Evolutionary conservation across 1,284 basidiomycete species (phyloP).

Genomic region (Rhodotorula sp.): DNA sequence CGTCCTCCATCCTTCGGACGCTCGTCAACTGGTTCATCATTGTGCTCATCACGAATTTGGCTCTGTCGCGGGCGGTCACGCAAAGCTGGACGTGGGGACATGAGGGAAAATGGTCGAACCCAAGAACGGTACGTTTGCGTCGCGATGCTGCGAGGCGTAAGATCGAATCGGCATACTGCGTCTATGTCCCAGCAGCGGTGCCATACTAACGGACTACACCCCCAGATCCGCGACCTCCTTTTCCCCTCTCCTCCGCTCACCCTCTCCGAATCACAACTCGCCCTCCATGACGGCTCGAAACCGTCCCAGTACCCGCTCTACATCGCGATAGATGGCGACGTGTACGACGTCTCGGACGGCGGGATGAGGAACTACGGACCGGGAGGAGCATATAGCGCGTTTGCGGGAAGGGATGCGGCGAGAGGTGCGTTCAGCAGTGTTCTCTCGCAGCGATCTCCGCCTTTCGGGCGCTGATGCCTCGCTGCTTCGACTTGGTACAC

Average conservation of each 20-base stretch:
- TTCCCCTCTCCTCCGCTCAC: constrained; percentile 4
- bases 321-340: constrained; percentile 69
- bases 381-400: constrained; percentile 78
- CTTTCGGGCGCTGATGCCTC: background rate
- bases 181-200: background rate
- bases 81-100: constrained; percentile 77
- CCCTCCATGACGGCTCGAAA: constrained; percentile 70
- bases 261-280: constrained; percentile 66
- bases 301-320: constrained; percentile 70
- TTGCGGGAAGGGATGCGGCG: constrained; percentile 84
- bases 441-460: background rate
- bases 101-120: constrained; percentile 50
- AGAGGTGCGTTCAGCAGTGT: constrained; percentile 48
- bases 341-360: constrained; percentile 81
- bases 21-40: constrained; percentile 19
- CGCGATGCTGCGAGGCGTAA: background rate
- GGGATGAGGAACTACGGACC: constrained; percentile 55
- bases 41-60: constrained; percentile 35
- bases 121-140: constrained; percentile 18
- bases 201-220: background rate
- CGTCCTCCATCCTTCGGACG: background rate
- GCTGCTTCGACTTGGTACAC: background rate
- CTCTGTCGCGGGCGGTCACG: constrained; percentile 75
- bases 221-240: constrained; percentile 13
- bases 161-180: background rate